Conservation (phyloP, 83 land plant genomes). For the Picea abies region DNA sequence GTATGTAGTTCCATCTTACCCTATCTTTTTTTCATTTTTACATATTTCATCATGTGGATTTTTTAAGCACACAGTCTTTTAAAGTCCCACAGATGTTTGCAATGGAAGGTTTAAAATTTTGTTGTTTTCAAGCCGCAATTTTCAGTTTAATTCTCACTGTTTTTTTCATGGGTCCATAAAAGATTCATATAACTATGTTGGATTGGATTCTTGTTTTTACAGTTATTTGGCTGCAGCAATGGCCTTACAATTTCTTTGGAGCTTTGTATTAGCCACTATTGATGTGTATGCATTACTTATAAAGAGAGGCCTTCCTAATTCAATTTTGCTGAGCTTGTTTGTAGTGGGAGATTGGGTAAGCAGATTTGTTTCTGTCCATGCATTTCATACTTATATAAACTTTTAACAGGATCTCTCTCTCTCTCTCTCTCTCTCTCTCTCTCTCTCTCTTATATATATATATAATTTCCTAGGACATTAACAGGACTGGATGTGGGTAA, state of each 20-base stretch:
- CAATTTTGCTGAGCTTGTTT: slow-evolving; percentile 36
- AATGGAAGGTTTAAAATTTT: neutral
- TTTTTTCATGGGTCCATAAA: neutral
- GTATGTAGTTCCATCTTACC: neutral
- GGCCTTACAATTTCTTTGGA: slow-evolving; percentile 70
- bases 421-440: neutral
- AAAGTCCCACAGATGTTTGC: neutral
- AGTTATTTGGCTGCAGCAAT: slow-evolving; percentile 68
- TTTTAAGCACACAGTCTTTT: neutral
- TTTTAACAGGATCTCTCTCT: slow-evolving; percentile 6
- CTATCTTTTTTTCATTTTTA: neutral
- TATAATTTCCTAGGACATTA: neutral
- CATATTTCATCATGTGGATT: neutral
- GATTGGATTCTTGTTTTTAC: slow-evolving; percentile 10
- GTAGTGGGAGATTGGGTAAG: slow-evolving; percentile 69
- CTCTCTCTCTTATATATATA: neutral
- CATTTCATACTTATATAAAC: neutral
- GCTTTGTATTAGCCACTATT: slow-evolving; percentile 44
- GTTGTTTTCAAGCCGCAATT: too few species aligned
- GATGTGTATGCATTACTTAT: slow-evolving; percentile 53
- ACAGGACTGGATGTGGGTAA: neutral
- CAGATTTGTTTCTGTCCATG: neutral
- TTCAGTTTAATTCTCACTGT: neutral
- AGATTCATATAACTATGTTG: neutral
- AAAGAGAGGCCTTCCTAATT: slow-evolving; percentile 31